Evolutionary conservation across 2,329 filamentous ascomycete genomes (phyloP).

Genomic region (Cytospora chrysosperma): DNA sequence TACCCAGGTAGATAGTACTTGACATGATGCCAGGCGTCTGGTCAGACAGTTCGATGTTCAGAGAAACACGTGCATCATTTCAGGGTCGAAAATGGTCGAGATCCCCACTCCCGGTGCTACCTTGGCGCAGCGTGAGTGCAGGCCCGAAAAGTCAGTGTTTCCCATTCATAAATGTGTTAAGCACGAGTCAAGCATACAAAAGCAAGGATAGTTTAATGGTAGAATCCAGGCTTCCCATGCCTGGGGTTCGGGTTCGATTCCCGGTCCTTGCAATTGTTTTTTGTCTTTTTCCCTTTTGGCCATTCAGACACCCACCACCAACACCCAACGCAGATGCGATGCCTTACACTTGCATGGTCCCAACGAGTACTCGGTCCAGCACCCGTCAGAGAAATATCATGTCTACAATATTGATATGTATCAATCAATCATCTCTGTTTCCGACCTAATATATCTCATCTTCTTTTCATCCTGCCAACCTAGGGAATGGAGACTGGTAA

Average conservation of each 20-base stretch:
- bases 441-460: too few relatives aligned
- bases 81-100: too few relatives aligned
- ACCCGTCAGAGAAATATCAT: too few relatives aligned
- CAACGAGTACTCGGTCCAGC: too few relatives aligned
- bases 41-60: too few relatives aligned
- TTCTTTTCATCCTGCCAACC: too few relatives aligned
- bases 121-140: not conserved
- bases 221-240: not conserved
- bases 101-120: not conserved
- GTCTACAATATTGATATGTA: too few relatives aligned
- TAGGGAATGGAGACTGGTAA: too few relatives aligned
- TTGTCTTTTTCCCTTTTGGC: not conserved
- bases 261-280: not conserved
- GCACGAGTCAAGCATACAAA: not conserved
- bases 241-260: not conserved
- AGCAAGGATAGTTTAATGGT: not conserved
- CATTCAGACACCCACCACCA: not conserved
- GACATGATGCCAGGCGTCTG: not conserved
- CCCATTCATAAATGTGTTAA: not conserved
- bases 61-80: too few relatives aligned
- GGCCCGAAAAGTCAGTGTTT: not conserved
- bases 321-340: not conserved
- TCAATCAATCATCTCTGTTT: too few relatives aligned
- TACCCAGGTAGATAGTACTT: not conserved
- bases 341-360: too few relatives aligned